Conservation (phyloP, 1,284 basidiomycete species). For the Exobasidium cylindrosporum region DNA sequence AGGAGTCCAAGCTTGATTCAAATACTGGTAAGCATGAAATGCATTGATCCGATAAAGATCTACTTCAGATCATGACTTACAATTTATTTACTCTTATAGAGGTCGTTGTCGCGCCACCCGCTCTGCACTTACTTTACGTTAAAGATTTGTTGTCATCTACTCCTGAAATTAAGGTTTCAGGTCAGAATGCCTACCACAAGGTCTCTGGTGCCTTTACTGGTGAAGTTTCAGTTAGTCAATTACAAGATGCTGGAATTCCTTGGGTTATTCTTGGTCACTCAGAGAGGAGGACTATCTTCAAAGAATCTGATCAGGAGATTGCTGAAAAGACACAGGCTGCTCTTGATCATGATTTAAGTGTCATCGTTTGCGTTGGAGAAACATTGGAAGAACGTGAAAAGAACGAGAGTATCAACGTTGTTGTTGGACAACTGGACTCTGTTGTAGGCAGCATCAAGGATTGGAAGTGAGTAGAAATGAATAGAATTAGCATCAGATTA, state of each 20-base stretch:
- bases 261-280: slow-evolving; percentile 98
- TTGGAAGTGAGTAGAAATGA: slow-evolving; percentile 81
- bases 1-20: slow-evolving; percentile 44
- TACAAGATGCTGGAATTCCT: slow-evolving; percentile 78
- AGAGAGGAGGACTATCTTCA: slow-evolving; percentile 88
- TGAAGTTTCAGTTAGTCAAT: slow-evolving; percentile 61
- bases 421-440: slow-evolving; percentile 76
- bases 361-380: slow-evolving; percentile 96
- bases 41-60: no score
- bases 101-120: slow-evolving; percentile 53
- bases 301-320: slow-evolving; percentile 78
- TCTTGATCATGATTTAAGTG: slow-evolving; percentile 70
- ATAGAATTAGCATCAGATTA: no score
- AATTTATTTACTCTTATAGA: slow-evolving; percentile 30
- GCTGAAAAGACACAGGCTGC: slow-evolving; percentile 79
- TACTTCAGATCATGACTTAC: neutral
- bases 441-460: slow-evolving; percentile 68
- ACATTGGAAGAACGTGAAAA: slow-evolving; percentile 84
- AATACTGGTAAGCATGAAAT: slow-evolving; percentile 33
- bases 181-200: slow-evolving; percentile 89
- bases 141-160: slow-evolving; percentile 37
- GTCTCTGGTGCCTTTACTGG: slow-evolving; percentile 85
- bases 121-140: slow-evolving; percentile 46
- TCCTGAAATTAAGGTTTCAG: slow-evolving; percentile 62
- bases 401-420: slow-evolving; percentile 73